A percentile compares a stretch with the other conserved stretches of the same genome.
phyloP scores from a whole-genome alignment of 2,329 filamentous ascomycete genomes.

The Aureobasidium sp. region DNA sequence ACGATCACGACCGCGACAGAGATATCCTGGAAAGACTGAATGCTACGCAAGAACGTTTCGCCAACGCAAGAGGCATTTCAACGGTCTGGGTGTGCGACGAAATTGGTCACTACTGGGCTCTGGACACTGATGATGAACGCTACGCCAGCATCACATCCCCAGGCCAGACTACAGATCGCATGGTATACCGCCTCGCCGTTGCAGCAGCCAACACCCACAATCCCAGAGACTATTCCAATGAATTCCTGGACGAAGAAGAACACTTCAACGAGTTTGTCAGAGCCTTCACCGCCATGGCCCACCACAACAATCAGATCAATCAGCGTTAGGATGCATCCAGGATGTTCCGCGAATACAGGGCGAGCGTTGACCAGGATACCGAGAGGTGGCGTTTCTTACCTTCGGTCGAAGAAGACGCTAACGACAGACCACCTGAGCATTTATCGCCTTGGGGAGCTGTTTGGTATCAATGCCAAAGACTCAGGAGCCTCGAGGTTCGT shows the following conservation, averaged over 20 bases:
- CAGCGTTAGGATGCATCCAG: neutral
- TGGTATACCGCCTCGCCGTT: neutral
- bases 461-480: neutral
- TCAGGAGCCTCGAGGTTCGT: neutral
- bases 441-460: neutral
- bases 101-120: neutral
- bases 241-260: neutral
- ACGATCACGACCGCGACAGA: no score
- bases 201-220: neutral
- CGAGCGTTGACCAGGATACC: neutral
- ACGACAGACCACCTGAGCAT: neutral
- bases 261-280: neutral
- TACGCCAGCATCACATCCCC: neutral
- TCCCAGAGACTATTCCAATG: neutral
- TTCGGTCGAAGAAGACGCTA: no score
- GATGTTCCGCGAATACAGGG: no score
- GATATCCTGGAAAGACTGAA: neutral
- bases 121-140: neutral
- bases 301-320: neutral
- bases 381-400: neutral
- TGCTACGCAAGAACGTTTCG: accelerated
- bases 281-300: neutral
- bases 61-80: neutral
- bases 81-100: neutral
- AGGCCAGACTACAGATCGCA: neutral